Evolutionary conservation across 169 alveolate species (phyloP), one percentile per base, ranked within the genome.

Genomic region (Plasmodium chabaudi): DNA sequence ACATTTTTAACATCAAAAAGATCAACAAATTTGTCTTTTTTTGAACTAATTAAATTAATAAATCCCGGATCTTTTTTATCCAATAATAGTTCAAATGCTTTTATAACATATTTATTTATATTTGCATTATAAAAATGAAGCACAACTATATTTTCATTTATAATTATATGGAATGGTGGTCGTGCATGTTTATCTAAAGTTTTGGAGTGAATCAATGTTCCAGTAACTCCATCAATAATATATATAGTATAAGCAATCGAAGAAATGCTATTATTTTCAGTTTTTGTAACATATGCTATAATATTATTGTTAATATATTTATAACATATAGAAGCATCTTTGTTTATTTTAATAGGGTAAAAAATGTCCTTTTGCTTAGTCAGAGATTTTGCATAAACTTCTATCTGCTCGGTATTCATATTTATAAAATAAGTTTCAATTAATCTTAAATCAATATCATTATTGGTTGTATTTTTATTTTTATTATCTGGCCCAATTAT

Each of bases 251-350:
- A 82, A 27, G 21, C 55, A n/a, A 55, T 67, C 1, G 42, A 34
- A 34, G 42, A 34, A 34, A 0, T 1, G 42, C 7, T 34, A 59
- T 47, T 42, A 4, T 53, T 39, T 6, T 53, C 21, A 1, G 72
- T 19, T 25, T 61, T 82, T 17, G 90, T 82, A 65, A 82, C 56
- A 56, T 67, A 82, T 0, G 90, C 55, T 67, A 82, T 55, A n/a
- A 82, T 82, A 59, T 82, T 82, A 61, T 82, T 61, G 68, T 49
- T 82, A 59, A 82, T 71, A 61, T 82, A 82, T 59, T 82, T 82
- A 46, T 82, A 82, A 47, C 84, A 67, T 61, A 82, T 82, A 21
- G 90, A 82, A n/a, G 90, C 90, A 51, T 82, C 90, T 23, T 82
- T 82, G 44, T 82, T 82, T 60, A 82, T 82, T 82, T 82, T 67